These are phyloP conservation scores for Scleromitrula shiraiana DNA, from an alignment of 2,329 filamentous ascomycete species.

Conservation along the genomic window DNA sequence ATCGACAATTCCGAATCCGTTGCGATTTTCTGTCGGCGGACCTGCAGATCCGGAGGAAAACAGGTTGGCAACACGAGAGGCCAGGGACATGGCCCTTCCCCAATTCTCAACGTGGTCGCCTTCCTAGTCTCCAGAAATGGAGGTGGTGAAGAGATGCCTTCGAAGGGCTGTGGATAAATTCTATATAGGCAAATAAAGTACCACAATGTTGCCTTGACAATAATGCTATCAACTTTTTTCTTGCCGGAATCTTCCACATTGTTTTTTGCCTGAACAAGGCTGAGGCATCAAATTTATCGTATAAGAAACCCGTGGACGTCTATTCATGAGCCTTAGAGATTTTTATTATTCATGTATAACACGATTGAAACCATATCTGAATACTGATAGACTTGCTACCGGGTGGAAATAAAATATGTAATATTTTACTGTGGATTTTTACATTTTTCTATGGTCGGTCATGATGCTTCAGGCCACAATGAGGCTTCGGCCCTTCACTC, in stretches of 20 bases:
- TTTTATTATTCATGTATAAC: no score
- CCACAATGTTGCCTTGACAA: background rate
- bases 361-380: no score
- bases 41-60: conserved; percentile 35
- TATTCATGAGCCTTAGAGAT: no score
- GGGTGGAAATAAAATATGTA: no score
- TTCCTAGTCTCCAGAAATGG: background rate
- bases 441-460: no score
- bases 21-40: conserved; percentile 17
- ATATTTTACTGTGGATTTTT: no score
- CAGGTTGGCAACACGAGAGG: conserved; percentile 44
- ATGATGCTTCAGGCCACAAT: no score
- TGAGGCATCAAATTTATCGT: background rate
- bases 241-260: conserved; percentile 8
- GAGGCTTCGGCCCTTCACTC: no score
- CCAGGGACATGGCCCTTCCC: conserved; percentile 47
- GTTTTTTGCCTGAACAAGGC: background rate
- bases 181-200: background rate
- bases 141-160: background rate
- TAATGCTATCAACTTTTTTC: conserved; percentile 5
- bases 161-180: background rate
- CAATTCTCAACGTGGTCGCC: conserved; percentile 13
- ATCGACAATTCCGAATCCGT: conserved; percentile 29
- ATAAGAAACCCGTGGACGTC: no score
- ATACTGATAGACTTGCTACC: no score